Conservation (phyloP, 129 eudicot species). For the Silybum marianum region DNA sequence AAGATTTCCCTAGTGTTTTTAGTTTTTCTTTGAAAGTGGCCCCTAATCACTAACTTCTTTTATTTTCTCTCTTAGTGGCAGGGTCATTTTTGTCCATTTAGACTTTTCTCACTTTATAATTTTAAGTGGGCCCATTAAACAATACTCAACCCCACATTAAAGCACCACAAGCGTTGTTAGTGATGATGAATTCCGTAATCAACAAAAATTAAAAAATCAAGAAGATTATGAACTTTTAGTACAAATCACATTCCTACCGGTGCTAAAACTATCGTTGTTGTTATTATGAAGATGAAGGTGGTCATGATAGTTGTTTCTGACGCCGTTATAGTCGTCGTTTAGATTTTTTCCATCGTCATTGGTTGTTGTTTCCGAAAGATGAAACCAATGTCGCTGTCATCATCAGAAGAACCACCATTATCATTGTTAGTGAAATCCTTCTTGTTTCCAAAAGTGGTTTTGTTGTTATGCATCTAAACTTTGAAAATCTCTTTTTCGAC, state of each 20-base stretch:
- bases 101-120: too few species aligned
- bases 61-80: too few species aligned
- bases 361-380: conserved; percentile 17
- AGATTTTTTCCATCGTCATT: too few species aligned
- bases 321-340: conserved; percentile 24
- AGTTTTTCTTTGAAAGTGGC: too few species aligned
- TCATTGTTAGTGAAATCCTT: conserved; percentile 15
- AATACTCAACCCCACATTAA: too few species aligned
- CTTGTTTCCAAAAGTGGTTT: conserved; percentile 46
- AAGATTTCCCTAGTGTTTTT: too few species aligned
- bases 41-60: too few species aligned
- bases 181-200: too few species aligned
- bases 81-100: too few species aligned
- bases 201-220: conserved; percentile 27
- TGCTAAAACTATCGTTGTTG: conserved; percentile 20
- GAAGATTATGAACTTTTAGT: conserved; percentile 68
- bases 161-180: too few species aligned
- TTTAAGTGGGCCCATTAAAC: too few species aligned
- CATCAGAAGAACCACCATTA: neutral
- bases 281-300: neutral
- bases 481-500: conserved; percentile 66
- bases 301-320: too few species aligned
- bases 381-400: conserved; percentile 3
- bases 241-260: conserved; percentile 28
- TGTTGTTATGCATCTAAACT: conserved; percentile 88